Base-by-base conservation (phyloP, 352 stramenopile species). In the Globisporangium canariense region DNA sequence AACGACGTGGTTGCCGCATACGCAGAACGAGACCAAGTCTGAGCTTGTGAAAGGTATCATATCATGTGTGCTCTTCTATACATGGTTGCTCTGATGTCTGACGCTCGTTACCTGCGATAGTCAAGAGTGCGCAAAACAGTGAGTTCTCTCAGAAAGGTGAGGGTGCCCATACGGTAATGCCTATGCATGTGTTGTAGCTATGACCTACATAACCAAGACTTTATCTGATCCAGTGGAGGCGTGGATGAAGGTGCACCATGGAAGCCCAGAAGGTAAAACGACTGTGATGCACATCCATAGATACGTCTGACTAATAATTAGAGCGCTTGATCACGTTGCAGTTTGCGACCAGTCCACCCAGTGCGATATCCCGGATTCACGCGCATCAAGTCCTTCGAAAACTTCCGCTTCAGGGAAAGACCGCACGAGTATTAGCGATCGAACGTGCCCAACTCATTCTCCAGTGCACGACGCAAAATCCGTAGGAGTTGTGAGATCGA, bases 11-110 rank as follows among this genome's bases (percentile, higher is more conserved):
- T 7, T 58, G 32, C 22, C 36, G 34, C 14, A 16, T 20, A 3
- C 22, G 32, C 30, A 91, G 83, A 91, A 86, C 59, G 60, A 68
- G 47, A 75, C 65, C 46, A 88, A 84, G 28, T 73, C 82, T 60
- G 83, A 90, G 38, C 66, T 88, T 47, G 74, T 70, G 14, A 71
- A 68, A 79, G 76, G 80, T 82, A 28, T 41, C 22, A 14, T 53
- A 0, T 13, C n/a, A 28, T 28, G 2, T 3, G 2, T 28, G 34
- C 8, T 59, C n/a, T 53, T 40, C 22, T 28, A 20, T 20, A 28
- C 18, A 50, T 18, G 22, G 0, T 40, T 14, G 25, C 43, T 61
- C 41, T n/a, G 6, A 52, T 22, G 13, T 28, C 49, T 60, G 16
- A 53, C 7, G 9, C 7, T 18, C 10, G 34, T 10, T 18, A 10